Conservation (phyloP, 1,139 yeast species). For the Suhomyces yuchorum region DNA sequence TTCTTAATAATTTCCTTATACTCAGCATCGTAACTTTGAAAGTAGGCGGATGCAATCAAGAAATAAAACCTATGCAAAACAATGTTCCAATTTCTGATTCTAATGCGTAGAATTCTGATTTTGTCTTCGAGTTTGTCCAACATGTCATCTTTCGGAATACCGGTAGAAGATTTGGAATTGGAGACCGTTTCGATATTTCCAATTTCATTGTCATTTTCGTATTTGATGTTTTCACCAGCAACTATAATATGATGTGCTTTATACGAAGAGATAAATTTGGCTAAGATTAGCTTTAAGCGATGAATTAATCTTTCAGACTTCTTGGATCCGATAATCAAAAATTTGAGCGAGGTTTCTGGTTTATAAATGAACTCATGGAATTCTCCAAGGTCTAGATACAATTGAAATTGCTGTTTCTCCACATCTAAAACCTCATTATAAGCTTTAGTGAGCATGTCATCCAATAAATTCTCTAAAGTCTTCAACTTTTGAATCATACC, state of each 20-base stretch:
- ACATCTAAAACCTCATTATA: constrained; percentile 48
- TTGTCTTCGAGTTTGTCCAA: constrained; percentile 28
- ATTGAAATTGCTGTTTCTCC: constrained; percentile 51
- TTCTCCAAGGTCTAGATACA: constrained; percentile 60
- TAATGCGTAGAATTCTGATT: constrained; percentile 26
- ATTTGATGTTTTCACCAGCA: constrained; percentile 7
- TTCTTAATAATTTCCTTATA: constrained; percentile 6
- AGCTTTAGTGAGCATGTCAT: constrained; percentile 60
- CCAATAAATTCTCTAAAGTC: constrained; percentile 69
- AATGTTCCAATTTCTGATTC: constrained; percentile 56
- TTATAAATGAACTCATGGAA: constrained; percentile 54
- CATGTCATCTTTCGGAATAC: constrained; percentile 21
- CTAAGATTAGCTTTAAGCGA: constrained; percentile 25
- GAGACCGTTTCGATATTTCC: constrained; percentile 18
- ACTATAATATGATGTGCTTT: constrained; percentile 10
- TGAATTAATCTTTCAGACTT: constrained; percentile 34
- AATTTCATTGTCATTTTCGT: constrained; percentile 28
- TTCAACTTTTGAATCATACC: constrained; percentile 42
- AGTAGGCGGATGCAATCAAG: constrained; percentile 79
- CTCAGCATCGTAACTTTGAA: constrained; percentile 53
- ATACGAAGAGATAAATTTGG: constrained; percentile 20
- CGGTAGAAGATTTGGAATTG: constrained; percentile 6
- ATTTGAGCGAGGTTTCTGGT: constrained; percentile 51
- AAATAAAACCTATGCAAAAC: constrained; percentile 75
- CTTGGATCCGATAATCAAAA: constrained; percentile 43